Evolutionary conservation across 1,284 basidiomycete species (phyloP), one percentile per base, ranked within the genome.

Genomic region (Stygiomarasmius scandens): DNA sequence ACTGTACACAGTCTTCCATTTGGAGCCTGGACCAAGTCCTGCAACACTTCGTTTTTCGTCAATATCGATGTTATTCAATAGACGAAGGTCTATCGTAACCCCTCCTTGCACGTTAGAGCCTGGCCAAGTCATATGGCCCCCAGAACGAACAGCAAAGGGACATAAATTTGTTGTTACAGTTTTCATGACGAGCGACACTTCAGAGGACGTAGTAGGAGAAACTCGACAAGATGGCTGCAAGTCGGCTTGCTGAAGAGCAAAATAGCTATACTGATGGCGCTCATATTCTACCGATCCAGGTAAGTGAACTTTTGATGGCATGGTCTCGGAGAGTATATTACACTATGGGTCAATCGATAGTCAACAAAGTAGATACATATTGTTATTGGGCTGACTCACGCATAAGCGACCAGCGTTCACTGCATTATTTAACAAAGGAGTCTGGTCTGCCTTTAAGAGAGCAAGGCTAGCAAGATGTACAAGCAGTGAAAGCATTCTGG

Each of bases 1-100:
- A 24, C 49, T 45, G 55, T 77, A 77, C 11, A 76, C 74, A 16
- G 71, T 63, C 27, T 67, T 67, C 75, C 73, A 77, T 3, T 66
- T 64, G 38, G 64, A 61, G 11, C 74, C 63, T 32, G 29, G 29
- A 32, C 29, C 29, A 32, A 32, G 29, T 32, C 12, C 29, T 32
- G 29, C 29, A 32, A 6, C 29, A 32, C 5, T 32, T 32, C 29
- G 12, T 12, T 32, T 12, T 6, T 32, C 29, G 12, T 5, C 29
- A 32, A 32, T 6, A 32, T 12, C 29, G n/a, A n/a, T n/a, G n/a
- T n/a, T n/a, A n/a, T n/a, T n/a, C n/a, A n/a, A n/a, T 32, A 32
- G 29, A 32, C n/a, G n/a, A n/a, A n/a, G n/a, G n/a, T n/a, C n/a
- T 32, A 32, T 12, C 29, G 12, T 32, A 6, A 6, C 29, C 29